Percentiles rank a stretch among this genome's conserved stretches.
phyloP scores from a whole-genome alignment of 768 basidiomycete species.

The Panaeolus papilionaceus region DNA sequence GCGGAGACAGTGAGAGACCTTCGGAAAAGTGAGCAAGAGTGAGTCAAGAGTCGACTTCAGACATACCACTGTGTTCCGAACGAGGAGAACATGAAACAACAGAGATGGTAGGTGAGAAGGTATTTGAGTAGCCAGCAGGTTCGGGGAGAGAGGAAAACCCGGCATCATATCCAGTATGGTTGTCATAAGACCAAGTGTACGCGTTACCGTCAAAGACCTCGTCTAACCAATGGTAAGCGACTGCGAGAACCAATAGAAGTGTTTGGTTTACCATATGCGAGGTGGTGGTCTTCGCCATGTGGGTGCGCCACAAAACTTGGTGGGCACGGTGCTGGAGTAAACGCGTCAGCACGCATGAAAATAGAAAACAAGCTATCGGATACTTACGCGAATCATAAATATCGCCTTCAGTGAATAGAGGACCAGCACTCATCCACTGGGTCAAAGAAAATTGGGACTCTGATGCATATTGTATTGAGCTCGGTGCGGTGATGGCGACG shows the following conservation, averaged over 20 bases:
- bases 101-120: conserved; percentile 38
- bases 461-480: conserved; percentile 16
- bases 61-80: conserved; percentile 41
- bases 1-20: conserved; percentile 37
- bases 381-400: conserved; percentile 33
- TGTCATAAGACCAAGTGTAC: conserved; percentile 36
- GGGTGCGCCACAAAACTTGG: conserved; percentile 27
- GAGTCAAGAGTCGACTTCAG: not conserved
- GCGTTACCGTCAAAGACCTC: conserved; percentile 31
- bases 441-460: conserved; percentile 29
- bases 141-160: conserved; percentile 31
- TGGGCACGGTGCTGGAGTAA: conserved; percentile 29
- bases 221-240: conserved; percentile 23
- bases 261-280: conserved; percentile 21
- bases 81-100: conserved; percentile 38
- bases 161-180: conserved; percentile 28
- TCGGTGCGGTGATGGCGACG: conserved; percentile 12
- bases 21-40: conserved; percentile 19
- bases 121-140: conserved; percentile 24
- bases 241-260: not conserved
- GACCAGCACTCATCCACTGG: conserved; percentile 33
- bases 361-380: not conserved
- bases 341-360: conserved; percentile 15
- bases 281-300: conserved; percentile 20
- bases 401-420: conserved; percentile 32